Evolutionary conservation across 441 rosid species (phyloP).

Genomic region (Codiaeum variegatum): DNA sequence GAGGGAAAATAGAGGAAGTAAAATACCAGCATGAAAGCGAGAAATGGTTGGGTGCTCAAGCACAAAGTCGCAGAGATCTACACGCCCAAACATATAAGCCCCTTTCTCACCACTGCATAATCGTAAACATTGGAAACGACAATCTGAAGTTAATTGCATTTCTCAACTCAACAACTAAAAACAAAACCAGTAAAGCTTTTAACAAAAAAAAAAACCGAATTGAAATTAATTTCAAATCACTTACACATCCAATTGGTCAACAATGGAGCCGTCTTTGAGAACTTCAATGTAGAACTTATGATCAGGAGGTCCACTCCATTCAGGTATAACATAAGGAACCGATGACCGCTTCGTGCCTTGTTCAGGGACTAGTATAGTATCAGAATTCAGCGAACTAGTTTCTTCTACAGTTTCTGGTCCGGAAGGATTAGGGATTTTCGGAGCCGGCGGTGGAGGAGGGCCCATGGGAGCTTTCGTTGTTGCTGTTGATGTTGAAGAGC

Average conservation of each 20-base stretch:
- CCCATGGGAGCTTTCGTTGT: conserved; percentile 35
- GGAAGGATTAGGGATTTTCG: conserved; percentile 30
- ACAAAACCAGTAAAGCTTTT: background rate
- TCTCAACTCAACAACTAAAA: conserved; percentile 7
- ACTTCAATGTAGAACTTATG: conserved; percentile 68
- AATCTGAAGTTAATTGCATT: background rate
- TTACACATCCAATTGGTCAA: conserved; percentile 60
- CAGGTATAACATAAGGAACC: conserved; percentile 82
- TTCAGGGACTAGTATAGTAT: conserved; percentile 16
- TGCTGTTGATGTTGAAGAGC: conserved; percentile 18
- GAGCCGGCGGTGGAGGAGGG: conserved; percentile 50
- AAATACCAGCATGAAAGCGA: conserved; percentile 88
- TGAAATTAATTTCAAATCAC: background rate
- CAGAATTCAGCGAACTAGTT: conserved; percentile 16
- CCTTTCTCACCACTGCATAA: conserved; percentile 66
- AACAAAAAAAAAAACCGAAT: background rate
- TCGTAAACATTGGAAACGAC: background rate
- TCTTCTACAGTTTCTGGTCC: conserved; percentile 10
- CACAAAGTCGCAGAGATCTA: conserved; percentile 75
- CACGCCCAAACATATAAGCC: conserved; percentile 96
- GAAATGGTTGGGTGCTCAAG: conserved; percentile 93
- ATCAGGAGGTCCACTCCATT: conserved; percentile 81
- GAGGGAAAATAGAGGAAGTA: background rate
- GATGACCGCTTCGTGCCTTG: conserved; percentile 25
- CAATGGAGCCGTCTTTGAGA: conserved; percentile 78